Conservation (phyloP, 2,329 filamentous ascomycete species). For the Zasmidium citrigriseum region DNA sequence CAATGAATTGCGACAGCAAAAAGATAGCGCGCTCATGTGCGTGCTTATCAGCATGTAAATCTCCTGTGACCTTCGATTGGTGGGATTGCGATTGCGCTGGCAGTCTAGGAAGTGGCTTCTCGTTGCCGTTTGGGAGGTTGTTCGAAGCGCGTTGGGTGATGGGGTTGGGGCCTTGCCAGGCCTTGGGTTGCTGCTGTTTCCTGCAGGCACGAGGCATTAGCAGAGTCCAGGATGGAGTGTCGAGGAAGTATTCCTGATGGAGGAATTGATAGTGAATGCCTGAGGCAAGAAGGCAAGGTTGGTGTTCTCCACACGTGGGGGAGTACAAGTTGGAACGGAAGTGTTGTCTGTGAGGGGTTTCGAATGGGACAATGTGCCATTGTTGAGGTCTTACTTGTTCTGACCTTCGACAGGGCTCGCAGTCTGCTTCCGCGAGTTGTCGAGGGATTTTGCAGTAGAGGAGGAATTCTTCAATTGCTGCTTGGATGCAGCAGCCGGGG, state of each 20-base stretch:
- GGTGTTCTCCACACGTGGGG: neutral
- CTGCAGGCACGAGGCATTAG: constrained; percentile 37
- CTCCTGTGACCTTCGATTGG: constrained; percentile 39
- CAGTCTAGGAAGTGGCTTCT: constrained; percentile 33
- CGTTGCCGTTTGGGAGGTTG: constrained; percentile 56
- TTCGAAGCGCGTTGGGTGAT: constrained; percentile 58
- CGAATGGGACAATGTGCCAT: constrained; percentile 6
- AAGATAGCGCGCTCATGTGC: constrained; percentile 62
- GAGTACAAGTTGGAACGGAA: neutral
- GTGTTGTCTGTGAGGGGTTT: neutral
- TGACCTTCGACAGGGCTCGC: constrained; percentile 56
- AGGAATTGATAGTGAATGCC: neutral
- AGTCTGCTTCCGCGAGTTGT: constrained; percentile 57
- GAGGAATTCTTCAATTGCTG: constrained; percentile 54
- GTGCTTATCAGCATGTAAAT: constrained; percentile 57
- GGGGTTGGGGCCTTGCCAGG: constrained; percentile 63
- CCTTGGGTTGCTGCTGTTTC: constrained; percentile 45
- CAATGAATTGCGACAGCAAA: constrained; percentile 60
- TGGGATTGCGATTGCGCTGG: constrained; percentile 18
- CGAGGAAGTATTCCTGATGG: neutral
- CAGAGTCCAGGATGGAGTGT: neutral
- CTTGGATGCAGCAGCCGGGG: constrained; percentile 20
- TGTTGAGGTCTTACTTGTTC: constrained; percentile 52
- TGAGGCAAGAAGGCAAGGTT: neutral
- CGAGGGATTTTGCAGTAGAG: constrained; percentile 51